Evolutionary conservation across 2,329 filamentous ascomycete species (phyloP).

Genomic region (Metarhizium brunneum): DNA sequence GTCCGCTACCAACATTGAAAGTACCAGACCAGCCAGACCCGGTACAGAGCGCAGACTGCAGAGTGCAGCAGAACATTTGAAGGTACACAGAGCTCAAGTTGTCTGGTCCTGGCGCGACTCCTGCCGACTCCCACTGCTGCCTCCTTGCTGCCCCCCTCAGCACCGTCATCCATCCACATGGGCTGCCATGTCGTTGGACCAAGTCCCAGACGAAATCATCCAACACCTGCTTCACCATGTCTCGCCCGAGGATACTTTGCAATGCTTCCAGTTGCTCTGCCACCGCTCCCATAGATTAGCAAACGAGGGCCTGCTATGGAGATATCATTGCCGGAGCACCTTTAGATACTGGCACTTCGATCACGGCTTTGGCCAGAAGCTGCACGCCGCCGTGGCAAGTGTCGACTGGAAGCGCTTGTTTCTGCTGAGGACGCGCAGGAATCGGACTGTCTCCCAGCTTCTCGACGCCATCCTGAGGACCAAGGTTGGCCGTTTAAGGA

Average conservation of each 20-base stretch:
- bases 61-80: too few relatives aligned
- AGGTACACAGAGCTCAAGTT: too few relatives aligned
- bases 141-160: background rate
- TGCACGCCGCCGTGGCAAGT: conserved; percentile 40
- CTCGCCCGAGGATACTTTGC: conserved; percentile 45
- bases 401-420: conserved; percentile 71
- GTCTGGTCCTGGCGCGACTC: background rate
- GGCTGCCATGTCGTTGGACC: conserved; percentile 27
- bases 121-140: background rate
- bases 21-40: too few relatives aligned
- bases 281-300: conserved; percentile 56
- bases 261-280: conserved; percentile 43
- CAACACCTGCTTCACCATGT: conserved; percentile 62
- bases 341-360: conserved; percentile 69
- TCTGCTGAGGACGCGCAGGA: conserved; percentile 41
- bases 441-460: conserved; percentile 39
- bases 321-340: conserved; percentile 55
- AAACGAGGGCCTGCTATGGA: conserved; percentile 72
- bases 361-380: conserved; percentile 51
- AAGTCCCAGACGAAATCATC: conserved; percentile 76
- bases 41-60: too few relatives aligned
- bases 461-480: conserved; percentile 63
- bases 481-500: conserved; percentile 59
- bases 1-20: too few relatives aligned
- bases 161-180: conserved; percentile 7